Conservation (phyloP, 805 yeast species). For the Ogataea ramenticola region DNA sequence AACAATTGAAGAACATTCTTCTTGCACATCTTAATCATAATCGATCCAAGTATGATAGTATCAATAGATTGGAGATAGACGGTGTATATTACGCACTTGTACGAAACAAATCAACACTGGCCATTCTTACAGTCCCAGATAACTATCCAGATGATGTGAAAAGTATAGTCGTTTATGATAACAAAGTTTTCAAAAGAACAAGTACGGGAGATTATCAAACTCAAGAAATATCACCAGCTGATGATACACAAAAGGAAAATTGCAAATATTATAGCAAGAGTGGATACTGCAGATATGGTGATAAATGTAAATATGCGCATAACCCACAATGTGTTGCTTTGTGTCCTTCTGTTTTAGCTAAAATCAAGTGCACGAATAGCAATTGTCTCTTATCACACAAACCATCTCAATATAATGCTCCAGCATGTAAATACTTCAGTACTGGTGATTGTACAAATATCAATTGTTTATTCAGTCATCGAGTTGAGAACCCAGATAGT, state of each 20-base stretch:
- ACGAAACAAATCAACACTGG: slow-evolving; percentile 32
- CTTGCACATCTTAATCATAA: slow-evolving; percentile 20
- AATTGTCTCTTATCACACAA: slow-evolving; percentile 52
- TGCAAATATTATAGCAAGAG: slow-evolving; percentile 28
- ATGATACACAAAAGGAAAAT: slow-evolving; percentile 1
- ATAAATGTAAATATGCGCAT: slow-evolving; percentile 48
- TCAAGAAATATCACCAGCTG: slow-evolving; percentile 2
- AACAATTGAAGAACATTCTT: slow-evolving; percentile 10
- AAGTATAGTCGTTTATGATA: slow-evolving; percentile 7
- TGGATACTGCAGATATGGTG: slow-evolving; percentile 43
- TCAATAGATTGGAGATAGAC: slow-evolving; percentile 37
- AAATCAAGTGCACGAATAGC: slow-evolving; percentile 38
- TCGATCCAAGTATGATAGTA: slow-evolving; percentile 30
- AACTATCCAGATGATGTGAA: slow-evolving; percentile 4
- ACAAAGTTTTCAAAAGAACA: slow-evolving; percentile 14
- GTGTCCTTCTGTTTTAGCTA: slow-evolving; percentile 41
- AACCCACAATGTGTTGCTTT: slow-evolving; percentile 41
- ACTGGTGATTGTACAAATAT: slow-evolving; percentile 39
- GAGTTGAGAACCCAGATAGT: slow-evolving; percentile 29
- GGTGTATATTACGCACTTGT: slow-evolving; percentile 38
- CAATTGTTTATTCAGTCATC: slow-evolving; percentile 46
- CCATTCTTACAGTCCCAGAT: slow-evolving; percentile 26
- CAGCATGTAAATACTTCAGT: slow-evolving; percentile 47
- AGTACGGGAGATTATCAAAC: slow-evolving; percentile 17
- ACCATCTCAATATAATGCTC: slow-evolving; percentile 52